Evolutionary conservation across 805 yeast genomes (phyloP), one percentile per base, ranked within the genome.

Genomic region (Pichia membranifaciens): DNA sequence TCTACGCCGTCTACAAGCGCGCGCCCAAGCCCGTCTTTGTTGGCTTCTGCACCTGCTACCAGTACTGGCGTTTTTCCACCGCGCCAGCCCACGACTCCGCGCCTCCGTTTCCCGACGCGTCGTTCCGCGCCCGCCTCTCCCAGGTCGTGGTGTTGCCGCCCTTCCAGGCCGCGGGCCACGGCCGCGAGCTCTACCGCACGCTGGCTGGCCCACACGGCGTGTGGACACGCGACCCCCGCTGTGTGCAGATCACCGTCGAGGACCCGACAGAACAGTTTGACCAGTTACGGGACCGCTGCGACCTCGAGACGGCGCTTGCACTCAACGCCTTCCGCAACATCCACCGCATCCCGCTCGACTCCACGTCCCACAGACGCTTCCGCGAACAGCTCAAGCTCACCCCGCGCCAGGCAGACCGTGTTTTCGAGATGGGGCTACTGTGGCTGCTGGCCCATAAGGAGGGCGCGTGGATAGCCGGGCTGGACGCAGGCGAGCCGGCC

Each of bases 201-300:
- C 64, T 93, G 7, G 72, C 76, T 47, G 68, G 72, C 2, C 64
- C 93, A 7, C 72, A 76, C 47, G 68, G 72, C 2, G 52, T 62
- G 39, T 88, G 95, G 85, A 55, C 71, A 3, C 53, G 58, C 0
- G 84, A 86, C 53, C 58, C 61, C 0, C 50, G 58, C 1, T 78
- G 89, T 21, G 65, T 68, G 31, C 95, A 90, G 56, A 74, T 93
- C 35, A 87, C 91, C 0, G 88, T 93, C 4, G 98, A 93, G 62
- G 99, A 93, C 62, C 98, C 98, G 3, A 86, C 84, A 59, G 96
- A 89, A 60, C 79, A 80, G 32, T 91, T 93, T 66, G 99, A 93
- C 60, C 95, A 87, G 59, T 69, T 93, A 54, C 74, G 99, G 49
- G 97, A 93, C 61, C 70, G 91, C 29, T 75, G 81, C 52, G 98